These are phyloP conservation scores for Hymenochaete sp. DNA, from an alignment of 1,284 basidiomycete genomes.

Conservation along the genomic window DNA sequence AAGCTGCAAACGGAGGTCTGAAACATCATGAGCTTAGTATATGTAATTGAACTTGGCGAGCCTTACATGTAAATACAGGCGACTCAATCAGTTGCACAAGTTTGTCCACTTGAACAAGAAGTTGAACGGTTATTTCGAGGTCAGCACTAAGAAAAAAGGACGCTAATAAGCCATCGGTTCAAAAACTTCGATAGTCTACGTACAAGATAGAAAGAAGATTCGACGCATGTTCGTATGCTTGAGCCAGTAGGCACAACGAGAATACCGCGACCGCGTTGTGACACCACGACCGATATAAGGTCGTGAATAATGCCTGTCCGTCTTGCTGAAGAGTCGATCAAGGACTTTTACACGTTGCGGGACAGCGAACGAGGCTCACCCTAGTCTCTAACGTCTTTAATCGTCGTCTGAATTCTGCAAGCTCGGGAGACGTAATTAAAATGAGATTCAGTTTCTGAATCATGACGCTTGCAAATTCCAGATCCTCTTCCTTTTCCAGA, in stretches of 20 bases:
- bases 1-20: conserved; percentile 92
- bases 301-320: conserved; percentile 87
- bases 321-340: conserved; percentile 59
- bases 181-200: conserved; percentile 25
- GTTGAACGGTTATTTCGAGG: conserved; percentile 88
- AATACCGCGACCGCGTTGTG: conserved; percentile 97
- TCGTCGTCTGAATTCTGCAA: conserved; percentile 87
- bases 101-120: conserved; percentile 97
- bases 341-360: conserved; percentile 4
- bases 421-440: conserved; percentile 91
- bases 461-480: conserved; percentile 96
- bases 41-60: neutral
- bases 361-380: conserved; percentile 34
- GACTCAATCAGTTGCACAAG: conserved; percentile 97
- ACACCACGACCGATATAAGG: conserved; percentile 95
- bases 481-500: conserved; percentile 96
- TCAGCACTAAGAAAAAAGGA: conserved; percentile 60
- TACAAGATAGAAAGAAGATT: conserved; percentile 96
- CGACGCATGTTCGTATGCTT: conserved; percentile 98
- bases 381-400: conserved; percentile 92
- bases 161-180: neutral
- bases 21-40: neutral
- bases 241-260: conserved; percentile 89
- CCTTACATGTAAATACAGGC: conserved; percentile 92
- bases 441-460: conserved; percentile 97